Evolutionary conservation across 352 stramenopile genomes (phyloP).

Genomic region (Phytophthora podocarpi): DNA sequence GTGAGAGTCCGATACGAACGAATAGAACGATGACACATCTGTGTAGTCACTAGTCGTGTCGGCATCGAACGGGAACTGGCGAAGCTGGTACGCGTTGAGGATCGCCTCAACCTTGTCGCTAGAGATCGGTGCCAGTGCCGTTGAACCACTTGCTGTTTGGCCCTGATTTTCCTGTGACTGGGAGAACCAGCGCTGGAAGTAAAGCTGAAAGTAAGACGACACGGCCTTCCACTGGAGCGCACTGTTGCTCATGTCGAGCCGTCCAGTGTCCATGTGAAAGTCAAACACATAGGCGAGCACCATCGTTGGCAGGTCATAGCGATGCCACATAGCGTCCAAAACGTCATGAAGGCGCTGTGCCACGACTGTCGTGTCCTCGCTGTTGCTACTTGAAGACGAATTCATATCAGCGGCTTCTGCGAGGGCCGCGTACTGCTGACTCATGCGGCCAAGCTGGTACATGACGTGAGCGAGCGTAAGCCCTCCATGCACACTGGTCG

Average conservation of each 20-base stretch:
- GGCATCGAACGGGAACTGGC: constrained; percentile 75
- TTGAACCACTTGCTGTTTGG: neutral
- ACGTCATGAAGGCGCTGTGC: constrained; percentile 52
- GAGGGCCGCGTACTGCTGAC: constrained; percentile 63
- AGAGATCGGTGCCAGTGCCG: constrained; percentile 27
- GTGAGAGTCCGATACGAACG: constrained; percentile 80
- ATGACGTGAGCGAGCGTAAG: constrained; percentile 78
- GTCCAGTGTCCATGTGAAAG: constrained; percentile 68
- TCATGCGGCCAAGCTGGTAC: constrained; percentile 80
- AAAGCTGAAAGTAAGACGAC: constrained; percentile 66
- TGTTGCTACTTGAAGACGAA: constrained; percentile 13
- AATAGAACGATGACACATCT: constrained; percentile 87
- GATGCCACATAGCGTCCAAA: constrained; percentile 69
- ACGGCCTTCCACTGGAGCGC: constrained; percentile 61
- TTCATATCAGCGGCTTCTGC: constrained; percentile 21
- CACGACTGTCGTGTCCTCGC: constrained; percentile 26
- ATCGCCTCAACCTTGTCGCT: constrained; percentile 50
- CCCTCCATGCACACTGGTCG: constrained; percentile 37
- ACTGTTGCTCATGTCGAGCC: constrained; percentile 58
- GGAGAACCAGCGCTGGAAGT: constrained; percentile 72
- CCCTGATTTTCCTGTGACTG: constrained; percentile 16
- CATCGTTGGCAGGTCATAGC: constrained; percentile 77
- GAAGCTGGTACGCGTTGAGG: constrained; percentile 64
- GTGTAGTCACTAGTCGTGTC: constrained; percentile 77
- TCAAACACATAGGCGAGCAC: constrained; percentile 81